These are phyloP conservation scores for Diaporthe sp. DNA, from an alignment of 2,329 filamentous ascomycete species.

Conservation along the genomic window DNA sequence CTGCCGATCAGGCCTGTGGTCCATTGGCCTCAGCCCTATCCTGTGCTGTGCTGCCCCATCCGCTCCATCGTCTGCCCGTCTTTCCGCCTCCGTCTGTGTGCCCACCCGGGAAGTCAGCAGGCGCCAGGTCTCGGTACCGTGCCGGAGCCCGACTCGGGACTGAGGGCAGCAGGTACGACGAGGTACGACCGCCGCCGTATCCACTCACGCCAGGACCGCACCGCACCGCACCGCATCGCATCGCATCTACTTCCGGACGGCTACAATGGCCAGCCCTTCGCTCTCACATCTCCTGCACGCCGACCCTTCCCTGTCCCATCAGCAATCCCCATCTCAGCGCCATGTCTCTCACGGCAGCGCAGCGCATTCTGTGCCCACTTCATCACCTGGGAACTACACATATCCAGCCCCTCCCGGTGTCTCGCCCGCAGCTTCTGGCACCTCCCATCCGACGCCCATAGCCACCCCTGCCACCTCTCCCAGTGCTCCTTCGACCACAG, in stretches of 20 bases:
- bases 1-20: constrained; percentile 35
- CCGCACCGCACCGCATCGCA: neutral
- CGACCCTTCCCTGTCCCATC: constrained; percentile 16
- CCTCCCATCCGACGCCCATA: constrained; percentile 30
- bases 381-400: constrained; percentile 26
- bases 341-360: constrained; percentile 3
- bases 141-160: constrained; percentile 15
- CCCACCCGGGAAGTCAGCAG: constrained; percentile 6
- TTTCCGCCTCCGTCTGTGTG: neutral
- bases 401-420: constrained; percentile 35
- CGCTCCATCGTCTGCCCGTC: neutral
- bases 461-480: constrained; percentile 40
- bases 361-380: constrained; percentile 13
- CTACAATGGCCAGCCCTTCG: constrained; percentile 42
- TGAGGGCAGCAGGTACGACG: constrained; percentile 20
- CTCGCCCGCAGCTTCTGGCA: constrained; percentile 36
- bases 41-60: neutral
- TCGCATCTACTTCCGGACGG: neutral
- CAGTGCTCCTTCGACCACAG: constrained; percentile 46
- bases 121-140: constrained; percentile 22
- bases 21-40: constrained; percentile 33
- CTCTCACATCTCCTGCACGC: constrained; percentile 44
- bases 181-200: neutral
- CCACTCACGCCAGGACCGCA: neutral
- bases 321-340: constrained; percentile 15